phyloP scores from a whole-genome alignment of 2,329 filamentous ascomycete species.

The Conoideocrella luteorostrata region DNA sequence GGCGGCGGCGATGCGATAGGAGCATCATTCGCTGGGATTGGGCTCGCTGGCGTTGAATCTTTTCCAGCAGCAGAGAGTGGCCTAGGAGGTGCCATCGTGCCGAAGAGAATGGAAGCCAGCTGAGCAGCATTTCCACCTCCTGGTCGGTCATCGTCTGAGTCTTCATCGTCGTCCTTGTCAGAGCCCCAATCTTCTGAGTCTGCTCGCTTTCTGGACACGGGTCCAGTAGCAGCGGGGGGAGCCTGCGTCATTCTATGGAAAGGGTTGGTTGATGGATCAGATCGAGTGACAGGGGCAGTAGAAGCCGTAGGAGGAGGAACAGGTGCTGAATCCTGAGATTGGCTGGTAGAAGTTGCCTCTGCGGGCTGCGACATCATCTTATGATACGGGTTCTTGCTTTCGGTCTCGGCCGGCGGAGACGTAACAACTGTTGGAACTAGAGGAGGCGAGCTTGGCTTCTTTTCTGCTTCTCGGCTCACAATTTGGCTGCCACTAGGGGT shows the following conservation, averaged over 20 bases:
- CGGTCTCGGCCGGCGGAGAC: conserved; percentile 55
- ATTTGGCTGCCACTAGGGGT: conserved; percentile 45
- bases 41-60: conserved; percentile 42
- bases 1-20: conserved; percentile 33
- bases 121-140: conserved; percentile 82
- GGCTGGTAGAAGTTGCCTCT: conserved; percentile 41
- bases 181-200: conserved; percentile 77
- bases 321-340: conserved; percentile 29
- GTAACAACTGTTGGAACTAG: conserved; percentile 46
- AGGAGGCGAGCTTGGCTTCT: conserved; percentile 45
- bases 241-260: conserved; percentile 80
- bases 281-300: conserved; percentile 28
- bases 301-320: conserved; percentile 31
- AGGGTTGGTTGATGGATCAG: conserved; percentile 79
- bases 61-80: conserved; percentile 78
- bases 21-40: conserved; percentile 32
- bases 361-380: conserved; percentile 72
- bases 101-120: conserved; percentile 89
- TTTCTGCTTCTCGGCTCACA: conserved; percentile 49
- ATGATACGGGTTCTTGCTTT: conserved; percentile 94
- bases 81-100: conserved; percentile 90
- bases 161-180: conserved; percentile 55
- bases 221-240: conserved; percentile 40
- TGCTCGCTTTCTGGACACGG: conserved; percentile 47
- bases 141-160: conserved; percentile 72